phyloP scores from a whole-genome alignment of 1,284 basidiomycete genomes.

The Filobasidium uniguttulatum region DNA sequence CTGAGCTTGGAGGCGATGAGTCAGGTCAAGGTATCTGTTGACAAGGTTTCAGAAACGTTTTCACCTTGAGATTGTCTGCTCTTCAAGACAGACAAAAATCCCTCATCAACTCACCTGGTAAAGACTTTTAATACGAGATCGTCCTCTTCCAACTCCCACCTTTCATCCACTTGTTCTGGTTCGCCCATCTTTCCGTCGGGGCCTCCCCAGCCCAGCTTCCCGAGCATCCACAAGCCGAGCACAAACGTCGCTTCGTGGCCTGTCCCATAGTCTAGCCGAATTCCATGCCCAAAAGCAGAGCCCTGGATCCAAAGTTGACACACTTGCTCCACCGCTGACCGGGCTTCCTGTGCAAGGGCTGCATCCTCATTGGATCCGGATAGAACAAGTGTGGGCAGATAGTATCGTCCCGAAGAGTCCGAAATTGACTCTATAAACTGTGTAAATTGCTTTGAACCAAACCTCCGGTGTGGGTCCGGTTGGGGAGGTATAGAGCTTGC shows the following conservation, averaged over 20 bases:
- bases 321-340: too few species aligned
- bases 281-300: constrained; percentile 73
- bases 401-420: constrained; percentile 40
- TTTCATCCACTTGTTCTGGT: constrained; percentile 21
- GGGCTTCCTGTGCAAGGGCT: constrained; percentile 56
- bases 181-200: not conserved
- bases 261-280: constrained; percentile 89
- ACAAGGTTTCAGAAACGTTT: not conserved
- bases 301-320: constrained; percentile 29
- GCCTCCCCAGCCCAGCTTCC: constrained; percentile 27
- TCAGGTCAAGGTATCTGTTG: constrained; percentile 66
- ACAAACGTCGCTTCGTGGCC: constrained; percentile 86
- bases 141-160: constrained; percentile 26
- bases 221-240: constrained; percentile 48
- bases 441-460: constrained; percentile 27
- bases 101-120: constrained; percentile 22
- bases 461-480: constrained; percentile 5
- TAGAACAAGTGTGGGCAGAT: constrained; percentile 44
- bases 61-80: not conserved
- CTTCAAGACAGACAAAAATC: not conserved
- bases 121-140: constrained; percentile 37
- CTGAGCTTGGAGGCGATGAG: constrained; percentile 77
- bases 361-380: constrained; percentile 23
- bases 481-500: not conserved
- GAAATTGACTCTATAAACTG: constrained; percentile 51